These are phyloP conservation scores for Decorospora gaudefroyi DNA, from an alignment of 2,329 filamentous ascomycete genomes.

Conservation along the genomic window DNA sequence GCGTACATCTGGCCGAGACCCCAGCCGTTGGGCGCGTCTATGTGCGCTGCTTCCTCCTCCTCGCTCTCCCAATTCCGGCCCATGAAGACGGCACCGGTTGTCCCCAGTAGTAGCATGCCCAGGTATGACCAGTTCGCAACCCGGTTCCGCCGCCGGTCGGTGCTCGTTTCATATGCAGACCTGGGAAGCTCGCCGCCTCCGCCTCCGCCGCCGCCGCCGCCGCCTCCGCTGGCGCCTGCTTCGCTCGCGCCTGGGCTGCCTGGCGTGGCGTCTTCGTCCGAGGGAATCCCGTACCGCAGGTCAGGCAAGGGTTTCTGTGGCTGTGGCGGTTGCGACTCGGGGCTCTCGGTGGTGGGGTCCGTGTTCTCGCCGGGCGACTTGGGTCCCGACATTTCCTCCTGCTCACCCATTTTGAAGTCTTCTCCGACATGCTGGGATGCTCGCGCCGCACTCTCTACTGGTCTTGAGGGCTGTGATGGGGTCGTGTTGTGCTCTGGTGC, in stretches of 20 bases:
- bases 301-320: conserved; percentile 75
- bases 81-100: conserved; percentile 70
- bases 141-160: conserved; percentile 77
- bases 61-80: conserved; percentile 83
- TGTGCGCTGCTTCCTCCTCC: conserved; percentile 70
- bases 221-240: too few species aligned
- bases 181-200: conserved; percentile 71
- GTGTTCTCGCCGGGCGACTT: conserved; percentile 45
- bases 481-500: conserved; percentile 29
- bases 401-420: conserved; percentile 32
- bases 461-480: conserved; percentile 31
- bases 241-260: too few species aligned
- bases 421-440: conserved; percentile 21
- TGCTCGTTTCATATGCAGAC: conserved; percentile 86
- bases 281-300: conserved; percentile 91
- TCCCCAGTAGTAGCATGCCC: conserved; percentile 59
- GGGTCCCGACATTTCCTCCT: conserved; percentile 47
- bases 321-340: conserved; percentile 55
- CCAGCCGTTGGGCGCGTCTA: conserved; percentile 80
- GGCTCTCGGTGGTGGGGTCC: conserved; percentile 48
- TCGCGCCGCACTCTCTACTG: conserved; percentile 23
- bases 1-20: conserved; percentile 74
- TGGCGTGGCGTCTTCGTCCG: conserved; percentile 62
- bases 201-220: conserved; percentile 50
- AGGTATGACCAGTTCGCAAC: conserved; percentile 77